Evolutionary conservation across 345 rosid genomes (phyloP).

Genomic region (Jatropha curcas): DNA sequence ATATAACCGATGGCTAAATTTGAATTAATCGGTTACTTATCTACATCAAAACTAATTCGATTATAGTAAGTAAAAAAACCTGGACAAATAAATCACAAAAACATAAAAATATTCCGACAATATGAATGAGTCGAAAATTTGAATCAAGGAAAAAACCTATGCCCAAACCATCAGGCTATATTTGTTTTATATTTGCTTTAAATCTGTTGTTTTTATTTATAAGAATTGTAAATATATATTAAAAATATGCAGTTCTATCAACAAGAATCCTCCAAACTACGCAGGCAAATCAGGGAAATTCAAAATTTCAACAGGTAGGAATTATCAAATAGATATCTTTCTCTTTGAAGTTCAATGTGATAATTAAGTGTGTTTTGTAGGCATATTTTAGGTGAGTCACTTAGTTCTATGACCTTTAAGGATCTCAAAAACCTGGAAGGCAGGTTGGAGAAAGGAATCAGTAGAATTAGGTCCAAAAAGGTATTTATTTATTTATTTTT

Average conservation of each 20-base stretch:
- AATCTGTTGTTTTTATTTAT: too few species aligned
- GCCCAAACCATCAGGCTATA: too few species aligned
- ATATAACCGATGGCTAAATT: too few species aligned
- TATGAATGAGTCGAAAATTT: too few species aligned
- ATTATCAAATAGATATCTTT: background rate
- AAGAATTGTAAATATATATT: too few species aligned
- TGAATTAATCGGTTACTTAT: too few species aligned
- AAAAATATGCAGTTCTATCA: conserved; percentile 26
- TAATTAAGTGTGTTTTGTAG: background rate
- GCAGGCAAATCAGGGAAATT: conserved; percentile 22
- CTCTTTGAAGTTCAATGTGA: background rate
- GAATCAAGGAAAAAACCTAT: too few species aligned
- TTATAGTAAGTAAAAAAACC: too few species aligned
- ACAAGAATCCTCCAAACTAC: conserved; percentile 26
- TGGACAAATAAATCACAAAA: too few species aligned
- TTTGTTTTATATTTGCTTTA: too few species aligned
- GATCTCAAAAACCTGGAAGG: conserved; percentile 28
- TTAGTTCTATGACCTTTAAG: conserved; percentile 20
- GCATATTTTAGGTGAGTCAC: conserved; percentile 27
- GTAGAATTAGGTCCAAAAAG: conserved; percentile 29
- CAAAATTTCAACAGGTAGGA: conserved; percentile 25
- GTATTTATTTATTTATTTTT: conserved; percentile 2
- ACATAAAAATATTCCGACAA: too few species aligned
- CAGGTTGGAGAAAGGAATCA: conserved; percentile 31
- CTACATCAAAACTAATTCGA: too few species aligned